Evolutionary conservation across 805 yeast genomes (phyloP), one percentile per base, ranked within the genome.

Genomic region (Isabelozyma pseudorhagii): DNA sequence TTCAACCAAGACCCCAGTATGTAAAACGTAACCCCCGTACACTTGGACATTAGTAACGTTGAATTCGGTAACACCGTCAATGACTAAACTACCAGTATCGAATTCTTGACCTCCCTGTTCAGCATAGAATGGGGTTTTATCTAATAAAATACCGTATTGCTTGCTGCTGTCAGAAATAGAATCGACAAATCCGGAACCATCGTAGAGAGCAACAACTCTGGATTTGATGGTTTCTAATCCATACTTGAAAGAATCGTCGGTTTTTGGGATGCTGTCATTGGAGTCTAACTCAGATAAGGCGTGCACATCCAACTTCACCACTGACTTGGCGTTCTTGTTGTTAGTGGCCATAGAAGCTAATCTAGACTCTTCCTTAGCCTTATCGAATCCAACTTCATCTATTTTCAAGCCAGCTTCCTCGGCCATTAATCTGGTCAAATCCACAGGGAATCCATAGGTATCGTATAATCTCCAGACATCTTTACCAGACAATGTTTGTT

Each of bases 81-180:
- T 83, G 46, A 90, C 92, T 56, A 94, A 79, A 69, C 82, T 87
- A 72, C 99, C 99, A 41, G 96, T 87, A 68, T 94, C 99, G 64
- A 80, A 87, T 71, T 91, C 97, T 78, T 94, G 99, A 64, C 99
- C 99, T 83, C 99, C 99, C 72, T 89, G 96, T 75, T 94, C 99
- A 46, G 99, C 98, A 65, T 94, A 94, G 72, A 94, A 90, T 68
- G 96, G 94, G 25, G 98, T 89, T 68, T 83, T 87, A 67, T 94
- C 96, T 51, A 94, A 77, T 45, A 94, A 67, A 47, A 94, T 71
- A 67, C 99, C 99, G 57, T 79, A 72, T 66, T 88, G 90, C 47
- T 62, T 57, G 31, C 59, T 64, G 27, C 74, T 66, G 36, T 71
- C 76, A 15, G 57, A 42, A 31, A 78, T 69, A 8, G 75, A 57